These are phyloP conservation scores for Modicella reniformis DNA, from an alignment of 371 early-diverging fungal genomes.

Conservation along the genomic window DNA sequence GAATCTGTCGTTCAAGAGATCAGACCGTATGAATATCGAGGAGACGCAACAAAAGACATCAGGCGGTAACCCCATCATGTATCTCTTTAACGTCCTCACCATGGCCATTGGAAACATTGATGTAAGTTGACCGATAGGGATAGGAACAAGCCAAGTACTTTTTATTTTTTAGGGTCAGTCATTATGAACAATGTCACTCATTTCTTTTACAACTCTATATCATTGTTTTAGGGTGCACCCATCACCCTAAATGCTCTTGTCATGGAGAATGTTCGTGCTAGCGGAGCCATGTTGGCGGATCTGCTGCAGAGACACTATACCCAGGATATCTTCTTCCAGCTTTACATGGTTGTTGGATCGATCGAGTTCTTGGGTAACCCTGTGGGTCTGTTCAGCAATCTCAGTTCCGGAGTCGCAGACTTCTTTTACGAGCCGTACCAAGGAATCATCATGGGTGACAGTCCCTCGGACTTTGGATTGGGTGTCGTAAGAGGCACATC, in stretches of 20 bases:
- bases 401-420: conserved; percentile 94
- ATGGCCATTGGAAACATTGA: conserved; percentile 97
- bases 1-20: conserved; percentile 91
- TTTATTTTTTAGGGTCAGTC: background rate
- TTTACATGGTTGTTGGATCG: conserved; percentile 94
- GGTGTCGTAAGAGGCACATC: conserved; percentile 94
- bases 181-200: background rate
- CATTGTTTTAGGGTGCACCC: conserved; percentile 78
- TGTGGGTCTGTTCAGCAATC: conserved; percentile 93
- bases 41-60: conserved; percentile 59
- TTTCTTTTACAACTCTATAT: background rate
- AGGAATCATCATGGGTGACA: conserved; percentile 93
- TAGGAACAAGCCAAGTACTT: background rate
- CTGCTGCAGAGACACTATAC: conserved; percentile 87
- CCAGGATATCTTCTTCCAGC: conserved; percentile 89
- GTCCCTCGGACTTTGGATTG: conserved; percentile 95
- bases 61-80: conserved; percentile 59
- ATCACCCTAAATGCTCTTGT: conserved; percentile 90
- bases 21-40: conserved; percentile 75
- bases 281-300: conserved; percentile 79
- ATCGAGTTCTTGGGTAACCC: conserved; percentile 98
- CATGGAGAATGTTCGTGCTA: conserved; percentile 88
- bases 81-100: conserved; percentile 88
- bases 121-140: conserved; percentile 56
- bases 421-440: conserved; percentile 98